Evolutionary conservation across 768 basidiomycete genomes (phyloP).

Genomic region (Polyporus arcularius): DNA sequence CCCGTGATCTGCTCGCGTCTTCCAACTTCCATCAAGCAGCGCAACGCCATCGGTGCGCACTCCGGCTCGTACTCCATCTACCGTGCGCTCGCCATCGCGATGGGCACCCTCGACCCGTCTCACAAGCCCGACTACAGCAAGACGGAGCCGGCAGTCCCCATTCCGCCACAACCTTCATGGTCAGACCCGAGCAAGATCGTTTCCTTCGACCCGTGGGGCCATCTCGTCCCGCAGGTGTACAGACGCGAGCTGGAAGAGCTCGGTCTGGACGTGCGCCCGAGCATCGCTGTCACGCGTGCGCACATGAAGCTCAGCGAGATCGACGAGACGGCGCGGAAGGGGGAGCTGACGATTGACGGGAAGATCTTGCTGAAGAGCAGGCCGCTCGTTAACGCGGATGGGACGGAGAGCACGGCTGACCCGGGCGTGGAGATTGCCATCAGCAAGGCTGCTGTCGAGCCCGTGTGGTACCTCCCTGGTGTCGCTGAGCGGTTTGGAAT

Average conservation of each 20-base stretch:
- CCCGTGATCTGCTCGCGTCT: conserved; percentile 90
- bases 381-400: conserved; percentile 65
- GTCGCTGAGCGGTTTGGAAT: conserved; percentile 94
- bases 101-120: conserved; percentile 75
- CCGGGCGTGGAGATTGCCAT: conserved; percentile 86
- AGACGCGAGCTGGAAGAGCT: conserved; percentile 56
- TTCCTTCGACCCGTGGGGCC: conserved; percentile 92
- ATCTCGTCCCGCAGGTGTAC: conserved; percentile 77
- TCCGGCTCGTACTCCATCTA: conserved; percentile 95
- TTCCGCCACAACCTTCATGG: conserved; percentile 82
- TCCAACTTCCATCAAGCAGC: conserved; percentile 78
- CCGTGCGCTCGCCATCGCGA: conserved; percentile 88
- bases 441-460: conserved; percentile 95
- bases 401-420: conserved; percentile 52
- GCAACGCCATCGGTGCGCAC: conserved; percentile 94
- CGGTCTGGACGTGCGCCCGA: conserved; percentile 86
- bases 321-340: conserved; percentile 76
- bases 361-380: conserved; percentile 74
- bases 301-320: conserved; percentile 95
- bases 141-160: conserved; percentile 82
- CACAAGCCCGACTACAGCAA: conserved; percentile 82
- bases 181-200: conserved; percentile 79
- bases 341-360: conserved; percentile 77
- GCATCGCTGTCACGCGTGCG: conserved; percentile 89
- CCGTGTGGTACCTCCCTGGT: conserved; percentile 94